Conservation (phyloP, 2,329 filamentous ascomycete genomes). For the Diplodia corticola region DNA sequence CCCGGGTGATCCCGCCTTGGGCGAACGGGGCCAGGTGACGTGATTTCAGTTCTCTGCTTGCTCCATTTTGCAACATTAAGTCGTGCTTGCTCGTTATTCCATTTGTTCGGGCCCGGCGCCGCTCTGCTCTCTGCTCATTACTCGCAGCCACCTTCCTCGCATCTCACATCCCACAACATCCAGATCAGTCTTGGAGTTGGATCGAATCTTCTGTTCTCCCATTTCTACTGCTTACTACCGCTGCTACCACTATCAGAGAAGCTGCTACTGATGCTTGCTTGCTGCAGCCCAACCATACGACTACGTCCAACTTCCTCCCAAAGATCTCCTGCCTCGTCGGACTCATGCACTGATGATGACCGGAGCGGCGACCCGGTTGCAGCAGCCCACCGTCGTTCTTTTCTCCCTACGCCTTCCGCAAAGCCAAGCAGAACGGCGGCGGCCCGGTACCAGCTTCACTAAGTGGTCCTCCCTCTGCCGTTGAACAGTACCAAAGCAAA, state of each 20-base stretch:
- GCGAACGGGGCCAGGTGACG: slow-evolving; percentile 5
- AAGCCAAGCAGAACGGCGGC: background rate
- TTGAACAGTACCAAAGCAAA: background rate
- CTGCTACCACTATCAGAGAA: background rate
- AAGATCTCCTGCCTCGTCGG: background rate
- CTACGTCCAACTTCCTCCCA: background rate
- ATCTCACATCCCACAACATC: background rate
- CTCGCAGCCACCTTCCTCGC: too few species aligned
- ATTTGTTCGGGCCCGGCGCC: background rate
- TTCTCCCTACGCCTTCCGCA: background rate
- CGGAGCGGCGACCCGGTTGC: background rate
- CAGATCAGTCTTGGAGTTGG: background rate
- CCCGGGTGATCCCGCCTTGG: background rate
- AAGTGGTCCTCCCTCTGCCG: background rate
- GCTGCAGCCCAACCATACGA: background rate
- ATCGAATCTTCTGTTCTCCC: background rate
- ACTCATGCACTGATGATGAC: background rate
- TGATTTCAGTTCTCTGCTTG: background rate
- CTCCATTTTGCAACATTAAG: slow-evolving; percentile 5
- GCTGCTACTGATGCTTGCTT: background rate
- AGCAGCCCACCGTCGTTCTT: background rate
- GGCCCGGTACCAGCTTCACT: background rate
- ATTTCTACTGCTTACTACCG: background rate
- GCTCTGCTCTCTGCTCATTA: background rate
- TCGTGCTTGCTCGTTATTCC: slow-evolving; percentile 3